phyloP scores from a whole-genome alignment of 768 basidiomycete species.

The Leccinum subgranulosum region DNA sequence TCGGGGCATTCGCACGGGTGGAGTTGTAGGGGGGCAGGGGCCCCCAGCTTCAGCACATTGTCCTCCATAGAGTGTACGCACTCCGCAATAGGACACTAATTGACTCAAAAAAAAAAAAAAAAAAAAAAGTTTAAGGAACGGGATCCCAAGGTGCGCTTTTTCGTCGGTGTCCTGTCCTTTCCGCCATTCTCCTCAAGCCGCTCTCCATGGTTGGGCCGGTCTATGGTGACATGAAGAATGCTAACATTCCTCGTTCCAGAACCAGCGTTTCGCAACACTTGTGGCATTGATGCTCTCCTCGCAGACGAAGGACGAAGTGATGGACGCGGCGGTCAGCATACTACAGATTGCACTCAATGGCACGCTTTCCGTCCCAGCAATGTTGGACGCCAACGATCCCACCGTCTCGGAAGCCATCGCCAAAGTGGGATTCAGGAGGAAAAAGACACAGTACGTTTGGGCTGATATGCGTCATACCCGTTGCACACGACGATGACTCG shows the following conservation, averaged over 20 bases:
- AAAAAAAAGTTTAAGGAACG: no score
- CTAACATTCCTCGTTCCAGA: constrained; percentile 40
- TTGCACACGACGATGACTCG: background rate
- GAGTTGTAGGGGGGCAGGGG: no score
- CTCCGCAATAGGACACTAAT: no score
- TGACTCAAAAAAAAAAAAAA: no score
- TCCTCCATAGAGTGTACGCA: no score
- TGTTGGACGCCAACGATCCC: constrained; percentile 59
- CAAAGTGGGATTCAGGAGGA: constrained; percentile 91
- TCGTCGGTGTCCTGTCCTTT: no score
- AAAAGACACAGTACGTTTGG: constrained; percentile 67
- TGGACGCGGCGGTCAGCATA: constrained; percentile 71
- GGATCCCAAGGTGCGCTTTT: constrained; percentile 56
- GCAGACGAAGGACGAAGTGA: constrained; percentile 93
- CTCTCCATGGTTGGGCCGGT: no score
- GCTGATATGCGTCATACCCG: no score
- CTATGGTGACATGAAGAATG: no score
- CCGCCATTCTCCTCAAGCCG: no score
- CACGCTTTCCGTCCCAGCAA: constrained; percentile 64
- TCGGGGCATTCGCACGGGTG: no score
- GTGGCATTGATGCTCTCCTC: constrained; percentile 94
- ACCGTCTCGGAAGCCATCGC: constrained; percentile 71
- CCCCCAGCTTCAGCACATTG: no score
- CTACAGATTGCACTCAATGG: constrained; percentile 75
- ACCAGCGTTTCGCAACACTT: constrained; percentile 76